A percentile compares a stretch with the other conserved stretches of the same genome.
Conservation (phyloP, 768 basidiomycete genomes). For the Austroboletus eburneus region DNA sequence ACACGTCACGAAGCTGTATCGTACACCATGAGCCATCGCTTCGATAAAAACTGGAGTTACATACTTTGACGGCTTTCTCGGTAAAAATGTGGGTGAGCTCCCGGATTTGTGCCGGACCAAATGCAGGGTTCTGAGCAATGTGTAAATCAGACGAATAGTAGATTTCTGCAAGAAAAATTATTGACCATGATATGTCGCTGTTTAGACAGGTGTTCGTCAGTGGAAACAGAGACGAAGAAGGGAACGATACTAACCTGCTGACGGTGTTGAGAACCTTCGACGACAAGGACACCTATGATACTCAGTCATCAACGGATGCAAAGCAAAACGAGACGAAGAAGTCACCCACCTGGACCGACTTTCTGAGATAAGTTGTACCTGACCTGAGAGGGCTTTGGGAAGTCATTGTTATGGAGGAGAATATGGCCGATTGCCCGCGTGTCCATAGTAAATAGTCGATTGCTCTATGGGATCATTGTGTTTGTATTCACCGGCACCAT, state of each 20-base stretch:
- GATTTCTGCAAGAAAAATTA: neutral
- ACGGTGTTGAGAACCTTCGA: slow-evolving; percentile 28
- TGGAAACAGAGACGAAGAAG: neutral
- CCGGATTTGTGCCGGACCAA: slow-evolving; percentile 54
- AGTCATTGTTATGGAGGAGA: slow-evolving; percentile 2
- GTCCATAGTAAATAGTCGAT: slow-evolving; percentile 1
- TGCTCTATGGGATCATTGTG: neutral
- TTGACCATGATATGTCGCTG: slow-evolving; percentile 26
- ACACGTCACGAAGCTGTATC: slow-evolving; percentile 41
- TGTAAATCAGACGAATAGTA: neutral
- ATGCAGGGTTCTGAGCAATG: slow-evolving; percentile 51
- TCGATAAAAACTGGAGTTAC: neutral
- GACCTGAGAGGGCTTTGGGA: slow-evolving; percentile 1
- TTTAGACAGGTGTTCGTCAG: neutral
- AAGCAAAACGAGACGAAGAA: neutral
- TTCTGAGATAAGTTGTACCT: slow-evolving; percentile 1
- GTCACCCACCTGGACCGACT: neutral
- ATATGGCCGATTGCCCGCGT: slow-evolving; percentile 4
- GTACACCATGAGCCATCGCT: neutral
- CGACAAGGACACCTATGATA: slow-evolving; percentile 2
- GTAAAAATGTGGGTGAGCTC: slow-evolving; percentile 55
- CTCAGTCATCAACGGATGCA: neutral
- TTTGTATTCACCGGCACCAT: neutral
- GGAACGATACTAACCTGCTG: slow-evolving; percentile 28
- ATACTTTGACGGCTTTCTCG: slow-evolving; percentile 49